Percentiles rank a stretch among this genome's conserved stretches.
Evolutionary conservation across 148 eudicot species (phyloP).

Genomic region (Cornus florida): DNA sequence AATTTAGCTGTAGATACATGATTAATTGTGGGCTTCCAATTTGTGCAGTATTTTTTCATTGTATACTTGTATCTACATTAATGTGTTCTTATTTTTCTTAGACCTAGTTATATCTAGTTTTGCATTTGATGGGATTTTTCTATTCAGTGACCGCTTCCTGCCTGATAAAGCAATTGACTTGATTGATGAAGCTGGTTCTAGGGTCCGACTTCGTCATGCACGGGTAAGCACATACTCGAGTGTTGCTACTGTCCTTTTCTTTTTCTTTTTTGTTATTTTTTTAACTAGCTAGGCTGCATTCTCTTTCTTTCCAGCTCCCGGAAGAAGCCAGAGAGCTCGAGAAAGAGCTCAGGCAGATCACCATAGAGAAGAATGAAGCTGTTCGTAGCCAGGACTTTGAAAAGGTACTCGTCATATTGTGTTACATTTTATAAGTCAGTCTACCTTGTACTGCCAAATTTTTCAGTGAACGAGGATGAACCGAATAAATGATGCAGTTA

Average conservation of each 20-base stretch:
- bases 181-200: slow-evolving; percentile 56
- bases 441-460: neutral
- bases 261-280: neutral
- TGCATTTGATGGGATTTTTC: slow-evolving; percentile 1
- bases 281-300: slow-evolving; percentile 5
- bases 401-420: slow-evolving; percentile 47
- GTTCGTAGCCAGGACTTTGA: slow-evolving; percentile 88
- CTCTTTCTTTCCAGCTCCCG: slow-evolving; percentile 57
- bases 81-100: neutral
- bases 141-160: slow-evolving; percentile 45
- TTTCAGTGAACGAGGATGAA: neutral
- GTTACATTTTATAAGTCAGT: neutral
- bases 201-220: slow-evolving; percentile 48
- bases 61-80: neutral
- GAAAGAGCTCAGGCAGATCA: slow-evolving; percentile 77
- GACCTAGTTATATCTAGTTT: neutral
- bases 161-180: slow-evolving; percentile 57
- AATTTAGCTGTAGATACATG: neutral
- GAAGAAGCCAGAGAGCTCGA: slow-evolving; percentile 93
- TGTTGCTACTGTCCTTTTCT: neutral
- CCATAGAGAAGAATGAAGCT: slow-evolving; percentile 80
- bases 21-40: neutral
- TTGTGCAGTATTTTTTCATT: neutral
- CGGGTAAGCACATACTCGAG: slow-evolving; percentile 20
- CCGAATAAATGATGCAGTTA: neutral